Base-by-base conservation (phyloP, 345 rosid genomes). In the Acer campestre region DNA sequence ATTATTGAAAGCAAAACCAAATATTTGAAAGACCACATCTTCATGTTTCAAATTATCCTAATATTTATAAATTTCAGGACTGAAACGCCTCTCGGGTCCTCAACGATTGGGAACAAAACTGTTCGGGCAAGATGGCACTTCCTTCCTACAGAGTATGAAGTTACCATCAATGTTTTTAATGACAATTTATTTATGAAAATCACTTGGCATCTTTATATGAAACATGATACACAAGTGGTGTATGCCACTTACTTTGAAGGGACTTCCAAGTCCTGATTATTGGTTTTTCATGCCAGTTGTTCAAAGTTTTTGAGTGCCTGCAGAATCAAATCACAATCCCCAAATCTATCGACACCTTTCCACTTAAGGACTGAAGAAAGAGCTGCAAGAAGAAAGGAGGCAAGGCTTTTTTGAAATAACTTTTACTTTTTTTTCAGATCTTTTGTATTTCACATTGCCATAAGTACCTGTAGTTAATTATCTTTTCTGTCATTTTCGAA, bases 321-420 rank as follows among this genome's bases (percentile, higher is more conserved):
- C 89, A 89, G 89, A 84, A 89, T 80, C 84, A 90, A 90, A 84
- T 71, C 88, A 23, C 83, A 79, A 62, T 89, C 95, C 25, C 91
- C 97, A n/a, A 84, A 80, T 77, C 72, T 85, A 73, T 86, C 90
- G 61, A 85, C 91, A 71, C 91, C 97, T 71, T 96, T 93, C 85
- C 78, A 81, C 73, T 78, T 86, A 69, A 90, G 90, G 83, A 92
- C 93, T 22, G 95, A 92, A 89, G 98, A 92, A 74, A 89, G 97
- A 89, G 93, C 95, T 66, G 87, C 90, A 73, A 90, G 89, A 83
- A 86, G 98, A 73, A 90, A 89, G 82, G 87, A 91, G 98, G 98
- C 78, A 86, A 84, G 92, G 63, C 77, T 72, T 59, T 38, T 72
- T 59, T 38, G 13, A 44, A 16, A 48, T 23, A 17, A 3, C 18